Evolutionary conservation across 192 early-diverging fungal genomes (phyloP), one percentile per base, ranked within the genome.

Genomic region (Coemansia sp.): DNA sequence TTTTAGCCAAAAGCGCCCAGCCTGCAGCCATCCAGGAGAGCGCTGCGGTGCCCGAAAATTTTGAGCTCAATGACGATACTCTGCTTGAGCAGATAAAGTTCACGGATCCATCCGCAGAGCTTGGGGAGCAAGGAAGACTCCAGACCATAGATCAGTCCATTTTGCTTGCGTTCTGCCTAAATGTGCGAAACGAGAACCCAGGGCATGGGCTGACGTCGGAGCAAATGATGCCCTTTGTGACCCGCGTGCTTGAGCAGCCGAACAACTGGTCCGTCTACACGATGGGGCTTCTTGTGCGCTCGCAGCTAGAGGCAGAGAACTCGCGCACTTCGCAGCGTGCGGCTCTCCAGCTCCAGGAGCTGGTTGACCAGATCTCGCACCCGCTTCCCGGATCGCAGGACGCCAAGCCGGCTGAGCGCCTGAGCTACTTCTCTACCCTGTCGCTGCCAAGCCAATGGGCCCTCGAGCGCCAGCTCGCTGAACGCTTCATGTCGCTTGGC

Each of bases 231-330:
- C 95, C 97, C 19, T 99, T 91, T 71, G 92, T 97, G 4, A 74
- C 85, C 52, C 88, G 96, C 45, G 94, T 98, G 8, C 74, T 98
- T 42, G 89, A 92, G 62, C 92, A 95, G 60, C 84, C 93, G 52
- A 94, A 93, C 81, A 99, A 99, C 82, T 99, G 96, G 96, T 93
- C 92, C 72, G 92, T 99, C 15, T 89, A 97, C 82, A 95, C 97
- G 27, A 95, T 97, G 93, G 96, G 84, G 8, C 78, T 99, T 22
- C 74, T 99, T 45, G 74, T 96, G 44, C 87, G 96, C 9, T 92
- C 93, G 14, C 91, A 96, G 29, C 86, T 99, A 34, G 97, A 99
- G 76, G 67, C 88, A 20, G 66, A 86, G 33, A 91, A 92, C 60
- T 84, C 89, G 17, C 85, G 96, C 36, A 99, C 95, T 0, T 91